phyloP scores from a whole-genome alignment of 306 rosid species.

The Vigna trinervia region DNA sequence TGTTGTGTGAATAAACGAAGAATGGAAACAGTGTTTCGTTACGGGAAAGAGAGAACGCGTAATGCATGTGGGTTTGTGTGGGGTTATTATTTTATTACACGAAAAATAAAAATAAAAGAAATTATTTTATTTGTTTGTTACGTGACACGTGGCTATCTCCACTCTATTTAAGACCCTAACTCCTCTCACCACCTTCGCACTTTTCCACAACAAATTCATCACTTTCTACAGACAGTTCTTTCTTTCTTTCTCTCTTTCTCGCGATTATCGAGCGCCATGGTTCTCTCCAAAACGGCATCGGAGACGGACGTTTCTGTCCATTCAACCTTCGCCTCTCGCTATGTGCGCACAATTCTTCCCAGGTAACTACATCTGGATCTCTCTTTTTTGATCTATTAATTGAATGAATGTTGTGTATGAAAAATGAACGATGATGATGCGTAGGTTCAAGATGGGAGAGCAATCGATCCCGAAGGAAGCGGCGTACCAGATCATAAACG shows the following conservation, averaged over 20 bases:
- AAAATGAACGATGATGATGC: not conserved
- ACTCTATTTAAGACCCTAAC: slow-evolving; percentile 19
- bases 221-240: too few relatives aligned
- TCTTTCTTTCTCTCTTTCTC: not conserved
- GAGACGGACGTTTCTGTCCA: slow-evolving; percentile 67
- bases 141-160: not conserved
- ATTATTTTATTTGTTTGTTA: too few relatives aligned
- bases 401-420: not conserved
- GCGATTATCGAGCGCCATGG: slow-evolving; percentile 38
- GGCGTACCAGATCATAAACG: slow-evolving; percentile 56
- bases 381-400: not conserved
- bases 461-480: slow-evolving; percentile 55
- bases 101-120: too few relatives aligned
- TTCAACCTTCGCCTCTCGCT: slow-evolving; percentile 89
- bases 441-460: slow-evolving; percentile 50
- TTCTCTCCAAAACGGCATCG: slow-evolving; percentile 60
- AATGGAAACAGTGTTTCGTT: not conserved
- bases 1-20: not conserved
- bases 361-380: slow-evolving; percentile 43
- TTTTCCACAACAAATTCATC: too few relatives aligned
- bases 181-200: not conserved
- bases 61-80: not conserved
- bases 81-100: not conserved
- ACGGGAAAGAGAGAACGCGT: not conserved
- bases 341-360: slow-evolving; percentile 79